Base-by-base conservation (phyloP, 176 grass and related monocot genomes). In the Ensete ventricosum region DNA sequence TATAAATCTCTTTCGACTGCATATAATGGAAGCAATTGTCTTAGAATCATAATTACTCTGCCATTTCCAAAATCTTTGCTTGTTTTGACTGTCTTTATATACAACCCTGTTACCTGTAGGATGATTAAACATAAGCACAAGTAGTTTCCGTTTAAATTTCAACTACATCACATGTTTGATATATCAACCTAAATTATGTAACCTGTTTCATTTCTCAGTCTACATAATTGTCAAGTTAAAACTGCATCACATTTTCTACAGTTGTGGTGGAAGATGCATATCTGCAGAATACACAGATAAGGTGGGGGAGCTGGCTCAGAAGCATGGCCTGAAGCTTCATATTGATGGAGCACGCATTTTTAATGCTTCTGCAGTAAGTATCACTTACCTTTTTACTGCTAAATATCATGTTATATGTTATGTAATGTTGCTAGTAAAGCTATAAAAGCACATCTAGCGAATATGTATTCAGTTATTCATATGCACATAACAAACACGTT, bases 291-390 rank as follows among this genome's bases (percentile, higher is more conserved):
- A 99, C 62, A 94, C 88, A 8, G 95, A 99, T 65, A 85, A 83
- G 76, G 88, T 99, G 52, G 95, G 90, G 7, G 82, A 89, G 25
- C 69, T 99, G 22, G 90, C 84, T 51, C 80, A 74, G 76, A 87
- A 60, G 9, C 88, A 91, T 84, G 95, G 88, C 9, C 54, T 99
- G 55, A 99, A 94, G 73, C 91, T 99, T 64, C 95, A 99, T 57
- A 99, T 99, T 22, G 95, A 94, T 53, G 95, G 95, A 76, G 90
- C 95, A 55, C 95, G 95, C 19, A 99, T 99, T 66, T 99, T 99
- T 63, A 93, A 99, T 65, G 95, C 95, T 52, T 90, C 95, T 21
- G 86, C 91, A 81, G 95, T 94, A 89, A 89, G 95, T 87, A 81
- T 57, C 5, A 74, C 23, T 9, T 2, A 70, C 8, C 9, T 66